Base-by-base conservation (phyloP, 1,284 basidiomycete species). In the Rhodofomes roseus region DNA sequence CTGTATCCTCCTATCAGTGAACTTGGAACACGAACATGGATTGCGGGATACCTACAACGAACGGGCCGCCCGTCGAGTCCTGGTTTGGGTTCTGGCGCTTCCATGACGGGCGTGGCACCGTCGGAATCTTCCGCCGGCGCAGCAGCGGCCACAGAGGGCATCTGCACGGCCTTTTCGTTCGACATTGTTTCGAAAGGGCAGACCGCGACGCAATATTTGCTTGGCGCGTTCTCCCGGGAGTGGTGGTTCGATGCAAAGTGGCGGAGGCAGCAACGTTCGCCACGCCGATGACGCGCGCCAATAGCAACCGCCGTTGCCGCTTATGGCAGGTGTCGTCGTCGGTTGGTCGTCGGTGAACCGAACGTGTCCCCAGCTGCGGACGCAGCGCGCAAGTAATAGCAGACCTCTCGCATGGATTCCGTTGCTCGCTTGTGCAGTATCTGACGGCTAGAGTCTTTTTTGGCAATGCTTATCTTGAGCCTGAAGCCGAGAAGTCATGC, bases 41-140 rank as follows among this genome's bases (percentile, higher is more conserved):
- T 20, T 29, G 34, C 27, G 16, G 9, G 36, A n/a, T 22, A 70
- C 71, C 66, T 61, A 72, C 71, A 72, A 29, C 70, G 69, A 39
- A 72, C 70, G 23, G 71, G 71, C 22, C 57, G 62, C 12, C 71
- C 71, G 58, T 67, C 65, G 51, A 72, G 27, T 8, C 71, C 71
- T 12, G 71, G 71, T 60, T 54, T 65, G 44, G 67, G 68, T 58
- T 68, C 71, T 46, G 64, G 62, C 14, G 51, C 51, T 22, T 66
- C 67, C 29, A 54, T 23, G 23, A 61, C 39, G 2, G 60, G 58
- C 23, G 57, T 57, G 7, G 62, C 57, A 43, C 53, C 55, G 58
- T 71, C 69, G 7, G 67, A 67, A n/a, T 70, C 71, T 56, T 71
- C 71, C 25, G 61, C 61, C 6, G 66, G 66, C 46, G 68, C 67